Base-by-base conservation (phyloP, 1,139 yeast genomes). In the Zygosaccharomyces sapae region DNA sequence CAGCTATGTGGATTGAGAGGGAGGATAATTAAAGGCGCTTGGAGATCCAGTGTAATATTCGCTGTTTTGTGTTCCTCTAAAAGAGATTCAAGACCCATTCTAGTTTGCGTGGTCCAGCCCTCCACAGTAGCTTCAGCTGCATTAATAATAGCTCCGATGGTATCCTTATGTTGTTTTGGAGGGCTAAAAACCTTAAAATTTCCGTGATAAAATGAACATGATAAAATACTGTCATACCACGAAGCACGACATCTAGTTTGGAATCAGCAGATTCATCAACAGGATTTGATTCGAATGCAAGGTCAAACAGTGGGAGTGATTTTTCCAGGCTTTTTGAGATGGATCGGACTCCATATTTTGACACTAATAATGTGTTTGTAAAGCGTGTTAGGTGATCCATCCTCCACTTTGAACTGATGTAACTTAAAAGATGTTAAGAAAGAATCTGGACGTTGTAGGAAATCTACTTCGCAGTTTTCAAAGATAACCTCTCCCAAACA, bases 41-140 rank as follows among this genome's bases (percentile, higher is more conserved):
- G 96, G 43, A 94, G 72, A 65, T 94, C 97, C 51, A 92, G 75
- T 57, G 86, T 81, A 20, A 90, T 78, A 61, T 88, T 83, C 44
- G 90, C 71, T 0, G 97, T 90, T 63, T 90, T 88, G 68, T 92
- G 98, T 59, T 92, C 96, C 52, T 89, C 95, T 54, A 94, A 73
- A 0, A 96, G 95, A 57, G 94, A 89, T 64, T 90, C 96, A 30
- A 94, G 74, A 0, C 98, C 97, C 52, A 94, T 77, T 60, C 97
- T 74, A 0, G 98, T 92, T 63, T 89, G 96, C 25, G 84, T 75
- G 0, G 96, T 82, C 53, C 94, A 72, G 1, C 95, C 97, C 63
- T 89, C 96, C 49, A 94, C 86, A 0, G 97, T 89, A 0, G 92
- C 89, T 55, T 90, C 96, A 0, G 99, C 98, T 0, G 96, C 97